Percentiles rank a stretch among this genome's conserved stretches.
Conservation (phyloP, 345 rosid genomes). For the Citrus mangshanensis region DNA sequence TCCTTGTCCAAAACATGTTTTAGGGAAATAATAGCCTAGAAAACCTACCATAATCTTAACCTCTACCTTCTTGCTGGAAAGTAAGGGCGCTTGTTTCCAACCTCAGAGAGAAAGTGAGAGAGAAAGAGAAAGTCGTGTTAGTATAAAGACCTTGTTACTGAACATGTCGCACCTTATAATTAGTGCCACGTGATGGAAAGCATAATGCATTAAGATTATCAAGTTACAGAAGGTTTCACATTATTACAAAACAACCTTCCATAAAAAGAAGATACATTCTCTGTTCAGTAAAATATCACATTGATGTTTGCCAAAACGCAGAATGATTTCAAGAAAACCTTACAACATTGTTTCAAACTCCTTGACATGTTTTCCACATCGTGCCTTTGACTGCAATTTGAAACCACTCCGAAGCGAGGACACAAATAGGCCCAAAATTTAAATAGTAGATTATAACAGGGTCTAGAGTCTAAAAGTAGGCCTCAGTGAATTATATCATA, state of each 20-base stretch:
- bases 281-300: background rate
- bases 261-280: no score
- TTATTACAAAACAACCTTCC: no score
- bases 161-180: no score
- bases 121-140: no score
- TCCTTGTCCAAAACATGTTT: background rate
- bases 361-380: background rate
- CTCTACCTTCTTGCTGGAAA: no score
- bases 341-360: background rate
- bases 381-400: background rate
- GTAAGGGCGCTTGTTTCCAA: no score
- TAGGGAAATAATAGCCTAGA: background rate
- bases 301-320: background rate
- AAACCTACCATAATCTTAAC: background rate
- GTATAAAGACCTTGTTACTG: no score
- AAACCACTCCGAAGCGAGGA: background rate
- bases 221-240: no score
- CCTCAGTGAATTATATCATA: no score
- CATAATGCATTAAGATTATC: no score
- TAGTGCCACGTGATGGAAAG: no score
- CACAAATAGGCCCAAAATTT: background rate
- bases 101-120: no score
- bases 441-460: background rate
- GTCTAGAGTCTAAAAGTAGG: background rate
- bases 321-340: background rate